Conservation (phyloP, 768 basidiomycete genomes). For the Auriscalpium vulgare region DNA sequence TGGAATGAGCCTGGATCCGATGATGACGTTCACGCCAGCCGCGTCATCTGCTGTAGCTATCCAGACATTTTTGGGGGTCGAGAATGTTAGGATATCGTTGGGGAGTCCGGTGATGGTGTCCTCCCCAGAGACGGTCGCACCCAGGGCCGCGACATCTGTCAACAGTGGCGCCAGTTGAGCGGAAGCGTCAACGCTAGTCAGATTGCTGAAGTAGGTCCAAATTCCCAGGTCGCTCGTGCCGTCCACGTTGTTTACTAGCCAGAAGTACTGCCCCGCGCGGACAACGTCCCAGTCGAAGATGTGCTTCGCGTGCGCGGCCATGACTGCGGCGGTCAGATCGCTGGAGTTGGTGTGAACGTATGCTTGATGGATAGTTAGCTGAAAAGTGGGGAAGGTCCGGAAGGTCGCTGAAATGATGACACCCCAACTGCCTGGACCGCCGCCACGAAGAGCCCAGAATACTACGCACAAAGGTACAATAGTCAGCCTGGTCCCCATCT, state of each 20-base stretch:
- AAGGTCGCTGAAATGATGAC: constrained; percentile 24
- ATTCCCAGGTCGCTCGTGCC: constrained; percentile 19
- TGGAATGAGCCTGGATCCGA: constrained; percentile 12
- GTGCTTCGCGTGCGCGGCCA: constrained; percentile 21
- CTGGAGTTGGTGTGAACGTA: constrained; percentile 13
- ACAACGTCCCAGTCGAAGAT: too few relatives aligned
- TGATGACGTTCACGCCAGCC: constrained; percentile 5
- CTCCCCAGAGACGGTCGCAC: too few relatives aligned
- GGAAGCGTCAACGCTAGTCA: too few relatives aligned
- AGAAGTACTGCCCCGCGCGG: too few relatives aligned
- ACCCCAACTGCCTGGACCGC: too few relatives aligned
- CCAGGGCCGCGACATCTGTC: too few relatives aligned
- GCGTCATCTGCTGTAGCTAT: not conserved
- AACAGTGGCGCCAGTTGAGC: too few relatives aligned
- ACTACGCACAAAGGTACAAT: not conserved
- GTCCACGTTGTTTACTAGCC: not conserved
- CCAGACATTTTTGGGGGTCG: too few relatives aligned
- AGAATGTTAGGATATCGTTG: too few relatives aligned
- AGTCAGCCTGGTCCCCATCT: too few relatives aligned
- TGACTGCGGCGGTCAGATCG: constrained; percentile 18
- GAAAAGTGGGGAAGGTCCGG: constrained; percentile 28
- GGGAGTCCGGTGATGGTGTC: too few relatives aligned
- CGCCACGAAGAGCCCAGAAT: too few relatives aligned
- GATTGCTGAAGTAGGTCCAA: constrained; percentile 19
- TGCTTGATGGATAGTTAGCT: constrained; percentile 16